phyloP scores from a whole-genome alignment of 2,329 filamentous ascomycete genomes.

The Xylaria multiplex region DNA sequence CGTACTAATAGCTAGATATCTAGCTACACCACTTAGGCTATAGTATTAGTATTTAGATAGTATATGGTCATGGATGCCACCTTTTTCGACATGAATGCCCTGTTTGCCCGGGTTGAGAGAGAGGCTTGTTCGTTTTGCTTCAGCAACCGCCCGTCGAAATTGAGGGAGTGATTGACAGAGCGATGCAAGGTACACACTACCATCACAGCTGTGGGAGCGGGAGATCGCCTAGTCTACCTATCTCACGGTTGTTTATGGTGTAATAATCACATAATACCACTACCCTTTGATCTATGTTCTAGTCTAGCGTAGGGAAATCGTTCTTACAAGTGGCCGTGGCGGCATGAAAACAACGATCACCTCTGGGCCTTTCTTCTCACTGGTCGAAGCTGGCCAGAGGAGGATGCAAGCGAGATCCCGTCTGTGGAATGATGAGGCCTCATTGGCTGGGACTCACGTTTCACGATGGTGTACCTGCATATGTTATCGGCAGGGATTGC shows the following conservation, averaged over 20 bases:
- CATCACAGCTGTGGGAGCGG: conserved; percentile 27
- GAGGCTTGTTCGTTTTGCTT: conserved; percentile 12
- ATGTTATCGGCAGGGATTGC: conserved; percentile 36
- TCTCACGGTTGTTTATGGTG: too few species aligned
- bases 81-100: conserved; percentile 1
- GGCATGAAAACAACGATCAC: conserved; percentile 24
- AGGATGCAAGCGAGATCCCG: conserved; percentile 14
- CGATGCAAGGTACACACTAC: background rate
- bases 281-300: background rate
- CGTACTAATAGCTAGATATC: conserved; percentile 3
- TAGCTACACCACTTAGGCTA: background rate
- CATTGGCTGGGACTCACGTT: conserved; percentile 44
- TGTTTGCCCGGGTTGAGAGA: background rate
- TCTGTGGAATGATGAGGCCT: background rate
- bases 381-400: conserved; percentile 5
- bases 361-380: conserved; percentile 6
- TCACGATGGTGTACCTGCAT: conserved; percentile 51
- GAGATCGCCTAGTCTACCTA: conserved; percentile 23
- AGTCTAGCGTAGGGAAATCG: background rate
- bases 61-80: background rate
- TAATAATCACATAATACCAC: too few species aligned
- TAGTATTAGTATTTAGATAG: too few species aligned
- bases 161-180: background rate
- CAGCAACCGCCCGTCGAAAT: conserved; percentile 18
- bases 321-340: conserved; percentile 16